Evolutionary conservation across 1,139 yeast genomes (phyloP), one percentile per base, ranked within the genome.

Genomic region (Candida sanyaensis): DNA sequence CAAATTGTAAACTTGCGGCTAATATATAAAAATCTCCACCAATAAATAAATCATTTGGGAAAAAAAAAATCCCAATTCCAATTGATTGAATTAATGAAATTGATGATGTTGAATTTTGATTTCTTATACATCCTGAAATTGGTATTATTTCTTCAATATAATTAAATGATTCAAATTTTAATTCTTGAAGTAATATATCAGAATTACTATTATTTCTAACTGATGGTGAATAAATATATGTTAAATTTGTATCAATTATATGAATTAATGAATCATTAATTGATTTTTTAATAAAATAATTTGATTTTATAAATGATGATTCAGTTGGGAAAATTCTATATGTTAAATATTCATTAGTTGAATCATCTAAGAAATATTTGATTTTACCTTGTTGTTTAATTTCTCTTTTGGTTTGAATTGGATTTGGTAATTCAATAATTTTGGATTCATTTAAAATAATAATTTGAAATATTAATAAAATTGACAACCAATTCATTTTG

Each of bases 51-150:
- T 50, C 50, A 4, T 45, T 48, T 5, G 55, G 54, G n/a, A 33
- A 12, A 6, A 26, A 24, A 8, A 41, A 32, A 7, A 29, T 9
- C 6, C 30, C 29, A 10, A 12, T 13, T 4, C 31, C 31, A 21
- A 23, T 9, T 23, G 43, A 23, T 32, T 24, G 21, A 6, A 41
- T 27, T 3, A 45, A n/a, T 8, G 45, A 37, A 4, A 53, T 47
- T n/a, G 48, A 37, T 7, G 50, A 13, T 9, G 36, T 43, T 11
- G 36, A 45, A 21, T 43, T 41, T 3, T 6, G 11, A 47, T 48
- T 50, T 8, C 41, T 27, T 2, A 52, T 31, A 31, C 54, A 52
- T 11, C 55, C 55, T 2, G 50, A 40, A 4, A 51, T 23, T 7
- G 54, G 52, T 5, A 46, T 26, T 5, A 7, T 41, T 13, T 32